phyloP scores from a whole-genome alignment of 495 filamentous ascomycete genomes.

The Daldinia concentrica region DNA sequence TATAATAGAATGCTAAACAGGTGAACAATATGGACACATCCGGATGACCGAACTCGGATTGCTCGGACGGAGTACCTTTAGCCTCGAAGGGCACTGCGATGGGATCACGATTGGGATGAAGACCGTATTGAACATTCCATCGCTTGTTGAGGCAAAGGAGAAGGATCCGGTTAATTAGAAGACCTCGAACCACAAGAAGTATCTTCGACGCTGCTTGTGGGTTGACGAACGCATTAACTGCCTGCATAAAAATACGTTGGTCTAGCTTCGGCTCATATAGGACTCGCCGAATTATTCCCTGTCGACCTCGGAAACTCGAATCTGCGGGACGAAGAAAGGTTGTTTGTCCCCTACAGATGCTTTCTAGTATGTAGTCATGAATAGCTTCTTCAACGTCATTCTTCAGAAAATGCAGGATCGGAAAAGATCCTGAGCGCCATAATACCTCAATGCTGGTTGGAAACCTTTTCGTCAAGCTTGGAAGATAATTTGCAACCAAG shows the following conservation, averaged over 20 bases:
- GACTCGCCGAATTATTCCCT: constrained; percentile 43
- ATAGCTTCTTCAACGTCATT: constrained; percentile 51
- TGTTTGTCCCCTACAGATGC: constrained; percentile 41
- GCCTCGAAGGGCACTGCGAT: constrained; percentile 62
- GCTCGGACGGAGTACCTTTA: constrained; percentile 61
- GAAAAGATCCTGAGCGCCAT: constrained; percentile 47
- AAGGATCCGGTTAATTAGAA: constrained; percentile 52
- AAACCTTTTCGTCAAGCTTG: constrained; percentile 41
- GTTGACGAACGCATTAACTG: constrained; percentile 41
- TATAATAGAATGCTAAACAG: constrained; percentile 63
- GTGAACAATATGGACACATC: constrained; percentile 66
- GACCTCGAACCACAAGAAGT: constrained; percentile 54
- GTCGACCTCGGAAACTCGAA: constrained; percentile 19
- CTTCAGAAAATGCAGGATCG: constrained; percentile 53
- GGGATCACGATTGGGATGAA: constrained; percentile 53
- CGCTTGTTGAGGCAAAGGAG: constrained; percentile 52
- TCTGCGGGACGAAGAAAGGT: constrained; percentile 43
- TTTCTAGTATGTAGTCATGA: constrained; percentile 43
- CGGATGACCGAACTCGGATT: constrained; percentile 64
- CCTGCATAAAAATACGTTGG: constrained; percentile 33
- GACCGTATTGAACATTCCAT: constrained; percentile 58
- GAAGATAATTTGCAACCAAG: constrained; percentile 50
- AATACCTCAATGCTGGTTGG: constrained; percentile 55
- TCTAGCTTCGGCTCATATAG: constrained; percentile 40
- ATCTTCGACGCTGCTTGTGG: constrained; percentile 46